Evolutionary conservation across 1,139 yeast species (phyloP).

Genomic region (Candida dubliniensis): DNA sequence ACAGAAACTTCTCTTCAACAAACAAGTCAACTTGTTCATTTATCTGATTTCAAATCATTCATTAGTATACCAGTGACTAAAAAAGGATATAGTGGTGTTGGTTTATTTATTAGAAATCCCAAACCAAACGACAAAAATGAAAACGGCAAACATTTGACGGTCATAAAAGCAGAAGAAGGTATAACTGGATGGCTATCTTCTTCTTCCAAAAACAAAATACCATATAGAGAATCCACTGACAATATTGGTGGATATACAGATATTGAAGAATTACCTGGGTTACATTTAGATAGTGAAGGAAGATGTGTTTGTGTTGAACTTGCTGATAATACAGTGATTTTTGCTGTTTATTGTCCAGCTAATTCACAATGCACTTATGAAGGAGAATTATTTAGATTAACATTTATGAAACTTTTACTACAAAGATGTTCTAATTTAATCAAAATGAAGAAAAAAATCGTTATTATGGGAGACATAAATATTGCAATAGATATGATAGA

Average conservation of each 20-base stretch:
- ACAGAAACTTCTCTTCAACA: constrained; percentile 48
- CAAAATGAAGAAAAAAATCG: constrained; percentile 58
- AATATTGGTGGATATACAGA: constrained; percentile 76
- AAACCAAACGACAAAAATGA: constrained; percentile 12
- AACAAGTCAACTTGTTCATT: constrained; percentile 49
- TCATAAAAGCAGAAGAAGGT: constrained; percentile 85
- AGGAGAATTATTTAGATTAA: constrained; percentile 61
- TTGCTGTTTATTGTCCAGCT: constrained; percentile 91
- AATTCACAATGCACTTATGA: constrained; percentile 72
- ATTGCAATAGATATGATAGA: constrained; percentile 79
- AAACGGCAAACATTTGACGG: constrained; percentile 42
- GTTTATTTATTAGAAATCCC: constrained; percentile 68
- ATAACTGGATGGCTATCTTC: constrained; percentile 64
- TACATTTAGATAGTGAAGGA: constrained; percentile 76
- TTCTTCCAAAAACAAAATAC: constrained; percentile 10
- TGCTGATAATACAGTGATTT: constrained; percentile 58
- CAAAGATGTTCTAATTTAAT: constrained; percentile 57
- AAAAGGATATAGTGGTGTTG: constrained; percentile 93
- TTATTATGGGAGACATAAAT: constrained; percentile 87
- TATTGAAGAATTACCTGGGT: constrained; percentile 37
- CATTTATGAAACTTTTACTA: constrained; percentile 59
- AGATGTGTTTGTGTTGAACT: constrained; percentile 76
- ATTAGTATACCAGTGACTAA: constrained; percentile 64
- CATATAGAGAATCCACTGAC: constrained; percentile 25
- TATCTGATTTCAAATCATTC: constrained; percentile 61